Evolutionary conservation across 192 early-diverging fungal species (phyloP), one percentile per base, ranked within the genome.

Genomic region (Umbelopsis ramanniana): DNA sequence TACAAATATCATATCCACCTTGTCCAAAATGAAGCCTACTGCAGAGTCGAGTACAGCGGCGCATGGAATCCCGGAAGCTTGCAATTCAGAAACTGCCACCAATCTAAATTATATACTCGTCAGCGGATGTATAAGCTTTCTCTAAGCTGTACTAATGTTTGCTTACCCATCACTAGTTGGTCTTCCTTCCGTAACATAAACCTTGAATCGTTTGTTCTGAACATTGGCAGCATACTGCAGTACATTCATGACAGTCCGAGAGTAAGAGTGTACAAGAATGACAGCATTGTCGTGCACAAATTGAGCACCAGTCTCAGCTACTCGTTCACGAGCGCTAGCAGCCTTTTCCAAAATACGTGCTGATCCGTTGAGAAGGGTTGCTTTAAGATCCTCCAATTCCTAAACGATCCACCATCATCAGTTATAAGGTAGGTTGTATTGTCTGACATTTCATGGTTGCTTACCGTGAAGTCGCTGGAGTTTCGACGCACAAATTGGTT

Each of bases 1-100:
- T 33, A 96, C 96, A 73, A 99, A 86, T 19, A 98, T 94, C 87
- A 97, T 87, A 74, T 99, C 96, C 17, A 99, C 96, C 77, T 93
- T 92, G 71, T 95, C 92, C 85, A 99, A 96, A 69, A 96, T 86
- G 81, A 93, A 97, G 37, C 94, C 95, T 6, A 97, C 93, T 5
- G 97, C 96, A 4, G 94, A 84, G 78, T 99, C 98, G 74, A 94
- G 78, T 43, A 99, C 89, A 22, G 94, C 88, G 52, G 91, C 89
- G 19, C 93, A 93, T 8, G 92, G 91, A 46, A 99, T 92, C 69
- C 93, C 91, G 45, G 89, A 80, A 72, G 78, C 77, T 52, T 88
- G 79, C 67, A 99, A 86, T 60, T 89, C 86, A 21, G 85, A 81
- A 0, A 90, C 91, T 1, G 94, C 92, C 21, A 19, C 87, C 87